A percentile compares a stretch with the other conserved stretches of the same genome.
These are phyloP conservation scores for Suillus ampliporus DNA, from an alignment of 768 basidiomycete species.

Conservation along the genomic window DNA sequence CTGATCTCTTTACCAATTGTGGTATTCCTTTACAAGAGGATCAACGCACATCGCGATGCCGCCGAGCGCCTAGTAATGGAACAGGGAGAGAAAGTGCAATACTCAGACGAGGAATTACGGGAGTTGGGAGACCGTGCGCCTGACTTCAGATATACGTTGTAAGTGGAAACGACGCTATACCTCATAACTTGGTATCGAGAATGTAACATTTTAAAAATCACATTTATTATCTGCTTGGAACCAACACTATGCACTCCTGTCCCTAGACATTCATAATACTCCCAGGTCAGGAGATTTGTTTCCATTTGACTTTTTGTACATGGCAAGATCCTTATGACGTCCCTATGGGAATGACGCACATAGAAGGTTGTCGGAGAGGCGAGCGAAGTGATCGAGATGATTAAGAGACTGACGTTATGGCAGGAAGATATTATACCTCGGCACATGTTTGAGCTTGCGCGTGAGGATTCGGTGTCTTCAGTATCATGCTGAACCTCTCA, in stretches of 20 bases:
- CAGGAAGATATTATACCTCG: conserved; percentile 91
- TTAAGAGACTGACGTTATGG: too few relatives aligned
- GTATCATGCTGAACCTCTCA: too few relatives aligned
- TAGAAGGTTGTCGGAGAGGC: conserved; percentile 75
- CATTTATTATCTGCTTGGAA: conserved; percentile 64
- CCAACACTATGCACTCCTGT: conserved; percentile 64
- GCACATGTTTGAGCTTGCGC: conserved; percentile 76
- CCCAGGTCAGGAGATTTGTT: too few relatives aligned
- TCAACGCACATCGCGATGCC: conserved; percentile 59
- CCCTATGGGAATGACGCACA: conserved; percentile 74
- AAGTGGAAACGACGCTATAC: conserved; percentile 23
- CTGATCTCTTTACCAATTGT: conserved; percentile 55
- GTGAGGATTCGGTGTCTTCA: conserved; percentile 94
- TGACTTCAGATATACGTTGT: conserved; percentile 63
- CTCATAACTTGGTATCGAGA: neutral
- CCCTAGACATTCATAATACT: too few relatives aligned
- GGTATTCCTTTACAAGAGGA: conserved; percentile 54
- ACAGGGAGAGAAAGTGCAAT: conserved; percentile 24
- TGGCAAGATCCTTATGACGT: conserved; percentile 78
- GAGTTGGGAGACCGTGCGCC: conserved; percentile 66
- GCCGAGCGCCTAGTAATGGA: conserved; percentile 13
- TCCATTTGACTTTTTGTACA: too few relatives aligned
- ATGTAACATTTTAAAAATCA: conserved; percentile 48
- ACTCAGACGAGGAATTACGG: conserved; percentile 26
- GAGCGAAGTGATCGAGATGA: too few relatives aligned